Percentiles rank a stretch among this genome's conserved stretches.
Evolutionary conservation across 148 eudicot species (phyloP).

Genomic region (Rhododendron vialii): DNA sequence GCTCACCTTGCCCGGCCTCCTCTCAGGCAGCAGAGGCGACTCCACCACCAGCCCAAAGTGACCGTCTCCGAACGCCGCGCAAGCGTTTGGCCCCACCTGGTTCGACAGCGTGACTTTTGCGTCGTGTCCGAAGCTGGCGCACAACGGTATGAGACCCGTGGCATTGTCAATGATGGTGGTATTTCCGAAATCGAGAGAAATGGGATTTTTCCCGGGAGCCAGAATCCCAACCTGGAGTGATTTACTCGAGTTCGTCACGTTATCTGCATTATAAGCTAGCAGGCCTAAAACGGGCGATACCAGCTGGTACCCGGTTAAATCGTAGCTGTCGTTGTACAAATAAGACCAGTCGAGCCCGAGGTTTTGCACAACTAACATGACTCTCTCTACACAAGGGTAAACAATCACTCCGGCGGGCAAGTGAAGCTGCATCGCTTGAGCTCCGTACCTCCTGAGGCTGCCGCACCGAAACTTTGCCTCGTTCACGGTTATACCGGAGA

Average conservation of each 20-base stretch:
- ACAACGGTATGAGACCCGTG: constrained; percentile 42
- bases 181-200: constrained; percentile 55
- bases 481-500: constrained; percentile 53
- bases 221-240: constrained; percentile 61
- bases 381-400: constrained; percentile 73
- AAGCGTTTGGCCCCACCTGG: constrained; percentile 50
- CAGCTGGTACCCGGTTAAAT: constrained; percentile 55
- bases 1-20: constrained; percentile 24
- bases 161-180: constrained; percentile 7
- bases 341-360: constrained; percentile 58
- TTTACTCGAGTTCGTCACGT: constrained; percentile 26
- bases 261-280: constrained; percentile 68
- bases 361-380: constrained; percentile 51
- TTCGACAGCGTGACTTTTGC: constrained; percentile 46
- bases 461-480: constrained; percentile 68
- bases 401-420: constrained; percentile 35
- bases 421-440: constrained; percentile 53
- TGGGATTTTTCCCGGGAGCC: constrained; percentile 36
- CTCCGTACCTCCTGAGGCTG: constrained; percentile 73
- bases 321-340: constrained; percentile 46
- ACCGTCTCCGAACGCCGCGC: constrained; percentile 53
- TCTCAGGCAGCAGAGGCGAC: constrained; percentile 28
- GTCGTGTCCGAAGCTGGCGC: constrained; percentile 59
- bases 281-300: constrained; percentile 77
- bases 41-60: constrained; percentile 71